Percentiles rank a stretch among this genome's conserved stretches.
Conservation (phyloP, 1,284 basidiomycete genomes). For the Exobasidium cylindrosporum region DNA sequence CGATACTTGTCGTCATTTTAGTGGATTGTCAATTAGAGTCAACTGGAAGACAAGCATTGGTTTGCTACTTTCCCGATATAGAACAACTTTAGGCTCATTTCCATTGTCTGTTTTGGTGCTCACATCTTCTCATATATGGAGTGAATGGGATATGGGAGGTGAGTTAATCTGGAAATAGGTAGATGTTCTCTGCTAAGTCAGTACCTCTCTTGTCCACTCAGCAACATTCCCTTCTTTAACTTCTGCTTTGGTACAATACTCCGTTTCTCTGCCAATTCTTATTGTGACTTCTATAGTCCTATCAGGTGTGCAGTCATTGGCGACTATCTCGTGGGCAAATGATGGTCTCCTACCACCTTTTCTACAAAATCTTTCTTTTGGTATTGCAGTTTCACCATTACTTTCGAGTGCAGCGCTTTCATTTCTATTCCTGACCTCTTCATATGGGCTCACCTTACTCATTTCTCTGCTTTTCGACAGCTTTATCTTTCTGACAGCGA, state of each 20-base stretch:
- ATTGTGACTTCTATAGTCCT: neutral
- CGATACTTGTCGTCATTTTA: conserved; percentile 30
- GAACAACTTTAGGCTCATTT: conserved; percentile 36
- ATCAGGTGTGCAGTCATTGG: neutral
- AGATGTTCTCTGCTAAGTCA: neutral
- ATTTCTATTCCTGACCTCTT: conserved; percentile 19
- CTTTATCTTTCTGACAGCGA: no score
- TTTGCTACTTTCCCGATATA: conserved; percentile 42
- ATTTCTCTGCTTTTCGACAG: conserved; percentile 16
- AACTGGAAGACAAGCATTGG: conserved; percentile 43
- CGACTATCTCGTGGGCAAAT: neutral
- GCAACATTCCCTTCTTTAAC: neutral
- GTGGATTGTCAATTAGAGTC: conserved; percentile 26
- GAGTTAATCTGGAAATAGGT: neutral
- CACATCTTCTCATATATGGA: conserved; percentile 5
- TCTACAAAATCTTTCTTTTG: conserved; percentile 22
- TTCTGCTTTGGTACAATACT: neutral
- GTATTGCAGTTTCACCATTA: conserved; percentile 15
- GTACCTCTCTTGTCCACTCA: neutral
- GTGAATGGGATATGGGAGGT: conserved; percentile 12
- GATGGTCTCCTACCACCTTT: neutral
- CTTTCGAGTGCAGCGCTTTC: conserved; percentile 19
- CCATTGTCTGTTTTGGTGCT: conserved; percentile 31
- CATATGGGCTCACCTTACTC: conserved; percentile 14
- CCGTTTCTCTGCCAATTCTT: neutral